Base-by-base conservation (phyloP, 768 basidiomycete genomes). In the Serpula lacrymans region DNA sequence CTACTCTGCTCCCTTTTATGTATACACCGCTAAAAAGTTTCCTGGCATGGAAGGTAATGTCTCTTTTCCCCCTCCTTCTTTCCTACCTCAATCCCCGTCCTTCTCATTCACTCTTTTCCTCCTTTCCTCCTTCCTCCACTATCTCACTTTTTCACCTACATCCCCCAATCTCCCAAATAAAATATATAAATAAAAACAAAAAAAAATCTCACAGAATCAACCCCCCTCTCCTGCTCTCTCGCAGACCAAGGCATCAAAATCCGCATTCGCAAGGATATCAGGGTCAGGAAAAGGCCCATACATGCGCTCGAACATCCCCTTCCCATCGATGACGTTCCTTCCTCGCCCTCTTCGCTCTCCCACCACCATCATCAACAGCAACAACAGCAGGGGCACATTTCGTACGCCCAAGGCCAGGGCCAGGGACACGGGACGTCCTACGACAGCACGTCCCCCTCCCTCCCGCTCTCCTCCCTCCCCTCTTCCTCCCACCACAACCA, bases 211-310 rank as follows among this genome's bases (percentile, higher is more conserved):
- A 28, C 58, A 92, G 92, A 92, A 64, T 92, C 89, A 4, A 93
- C 92, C 0, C 80, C 84, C 3, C 74, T 95, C 1, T 94, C 92
- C 2, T 88, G 84, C 49, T 88, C 88, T 0, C 77, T 94, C 40
- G 90, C 91, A n/a, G 91, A 94, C 56, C 92, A 94, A 63, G 92
- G 92, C 17, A 91, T 94, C 65, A 95, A 94, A 65, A 93, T 95
- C 39, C 82, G 91, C 22, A 94, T 94, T 39, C 78, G 92, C 25
- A 94, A 93, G 61, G 90, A 94, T 44, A 89, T 92, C 25, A 81
- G 89, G 1, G 82, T 87, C 18, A 77, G 89, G 47, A 90, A 89
- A 58, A 70, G 82, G 9, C 77, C 81, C 4, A 71, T 70, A 18
- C 65, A 68, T 24, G 64, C 67, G 0, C 57, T 63, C 13, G n/a